phyloP scores from a whole-genome alignment of 805 yeast genomes.

The Candida boleticola region DNA sequence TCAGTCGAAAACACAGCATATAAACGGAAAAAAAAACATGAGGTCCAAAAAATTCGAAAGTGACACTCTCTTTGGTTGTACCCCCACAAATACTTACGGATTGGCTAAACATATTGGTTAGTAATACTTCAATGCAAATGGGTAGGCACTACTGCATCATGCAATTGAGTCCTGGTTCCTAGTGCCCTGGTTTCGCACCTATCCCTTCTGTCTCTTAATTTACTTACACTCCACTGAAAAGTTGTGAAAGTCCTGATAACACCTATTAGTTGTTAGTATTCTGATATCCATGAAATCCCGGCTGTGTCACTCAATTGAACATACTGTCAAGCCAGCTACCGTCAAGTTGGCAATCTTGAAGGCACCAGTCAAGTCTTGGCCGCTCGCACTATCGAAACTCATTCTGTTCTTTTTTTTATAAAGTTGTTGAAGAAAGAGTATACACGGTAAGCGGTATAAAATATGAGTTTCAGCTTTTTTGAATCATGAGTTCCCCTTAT shows the following conservation, averaged over 20 bases:
- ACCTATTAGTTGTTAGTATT: constrained; percentile 27
- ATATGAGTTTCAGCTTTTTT: not conserved
- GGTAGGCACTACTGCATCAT: too few relatives aligned
- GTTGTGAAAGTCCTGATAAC: constrained; percentile 48
- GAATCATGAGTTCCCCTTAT: too few relatives aligned
- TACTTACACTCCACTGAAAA: constrained; percentile 49
- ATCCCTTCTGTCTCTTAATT: too few relatives aligned
- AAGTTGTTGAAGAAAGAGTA: not conserved
- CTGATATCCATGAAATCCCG: too few relatives aligned
- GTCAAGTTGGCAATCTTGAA: constrained; percentile 53
- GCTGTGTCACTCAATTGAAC: constrained; percentile 18
- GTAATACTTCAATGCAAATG: too few relatives aligned
- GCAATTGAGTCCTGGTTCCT: too few relatives aligned
- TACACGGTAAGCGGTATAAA: too few relatives aligned
- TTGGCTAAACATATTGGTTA: constrained; percentile 25
- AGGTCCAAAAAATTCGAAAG: too few relatives aligned
- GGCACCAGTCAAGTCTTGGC: constrained; percentile 42
- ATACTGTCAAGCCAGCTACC: constrained; percentile 54
- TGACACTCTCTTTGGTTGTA: too few relatives aligned
- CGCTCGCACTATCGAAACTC: constrained; percentile 43
- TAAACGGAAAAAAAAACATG: too few relatives aligned
- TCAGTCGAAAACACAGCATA: too few relatives aligned
- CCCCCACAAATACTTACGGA: constrained; percentile 35
- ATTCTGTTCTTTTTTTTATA: constrained; percentile 19
- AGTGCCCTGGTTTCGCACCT: too few relatives aligned